Evolutionary conservation across 257 asterid species (phyloP), one percentile per base, ranked within the genome.

Genomic region (Capsicum baccatum): DNA sequence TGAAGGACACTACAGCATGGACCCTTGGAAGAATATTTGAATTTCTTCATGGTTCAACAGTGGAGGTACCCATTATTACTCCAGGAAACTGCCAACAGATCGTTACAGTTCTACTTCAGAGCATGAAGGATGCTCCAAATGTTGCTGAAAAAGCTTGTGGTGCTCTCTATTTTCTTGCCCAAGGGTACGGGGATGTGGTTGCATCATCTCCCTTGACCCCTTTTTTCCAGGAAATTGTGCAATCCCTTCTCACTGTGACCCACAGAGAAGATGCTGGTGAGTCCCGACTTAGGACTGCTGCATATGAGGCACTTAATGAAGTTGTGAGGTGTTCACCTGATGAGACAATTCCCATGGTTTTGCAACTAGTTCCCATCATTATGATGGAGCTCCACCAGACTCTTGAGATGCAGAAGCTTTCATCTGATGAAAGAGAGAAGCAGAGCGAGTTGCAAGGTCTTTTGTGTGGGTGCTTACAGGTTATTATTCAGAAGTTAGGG

Each of bases 71-170:
- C 64, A 89, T 94, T 81, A 89, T 94, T 62, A 93, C 96, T 4
- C 92, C 92, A 1, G 91, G 91, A 63, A 94, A 91, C 83, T 90
- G 94, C 84, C 96, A 90, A 56, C 95, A 92, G 87, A 93, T 94
- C 39, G 85, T 94, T 68, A 85, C 91, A 3, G 95, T 94, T 90
- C 95, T 94, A 21, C 94, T 94, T 84, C 94, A 93, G 85, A 91
- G 96, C 92, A 94, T 94, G 97, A 91, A 87, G 58, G 98, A 94
- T 83, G 87, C 90, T 86, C 98, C 97, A 63, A 92, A 94, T 88
- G 94, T 94, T 74, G 93, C 94, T 70, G 98, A 93, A 87, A 94
- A 94, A 84, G 92, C 94, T 6, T 94, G 97, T 56, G 97, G 97
- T 58, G 97, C 97, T 84, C 95, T 93, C 10, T 93, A 92, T 86